phyloP scores from a whole-genome alignment of 352 stramenopile species.

The Phytophthora idaei region DNA sequence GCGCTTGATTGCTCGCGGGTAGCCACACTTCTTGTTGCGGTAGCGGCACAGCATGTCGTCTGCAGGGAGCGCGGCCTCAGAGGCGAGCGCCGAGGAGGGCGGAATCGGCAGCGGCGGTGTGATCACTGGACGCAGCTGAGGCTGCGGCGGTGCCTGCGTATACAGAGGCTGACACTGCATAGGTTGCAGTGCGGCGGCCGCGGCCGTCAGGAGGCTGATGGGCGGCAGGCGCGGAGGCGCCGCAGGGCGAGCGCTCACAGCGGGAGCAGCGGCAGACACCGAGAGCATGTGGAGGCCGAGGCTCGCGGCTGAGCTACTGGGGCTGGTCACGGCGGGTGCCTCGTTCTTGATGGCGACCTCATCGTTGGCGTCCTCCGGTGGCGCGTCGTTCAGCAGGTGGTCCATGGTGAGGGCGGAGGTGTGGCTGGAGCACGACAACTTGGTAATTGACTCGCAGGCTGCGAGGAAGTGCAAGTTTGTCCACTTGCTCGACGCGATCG shows the following conservation, averaged over 20 bases:
- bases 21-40: slow-evolving; percentile 67
- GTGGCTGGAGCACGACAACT: slow-evolving; percentile 30
- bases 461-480: slow-evolving; percentile 14
- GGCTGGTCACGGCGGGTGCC: slow-evolving; percentile 1
- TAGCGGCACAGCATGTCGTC: slow-evolving; percentile 60
- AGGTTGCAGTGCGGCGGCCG: slow-evolving; percentile 42
- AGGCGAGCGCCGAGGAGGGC: neutral
- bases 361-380: slow-evolving; percentile 17
- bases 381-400: slow-evolving; percentile 40
- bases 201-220: slow-evolving; percentile 56
- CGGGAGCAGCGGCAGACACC: neutral
- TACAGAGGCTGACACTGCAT: slow-evolving; percentile 21
- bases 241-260: neutral
- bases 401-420: slow-evolving; percentile 23
- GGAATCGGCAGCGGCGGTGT: neutral
- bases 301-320: slow-evolving; percentile 26
- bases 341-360: slow-evolving; percentile 20
- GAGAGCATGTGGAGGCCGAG: slow-evolving; percentile 43
- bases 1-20: slow-evolving; percentile 66
- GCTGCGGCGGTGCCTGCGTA: neutral
- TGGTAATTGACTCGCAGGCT: slow-evolving; percentile 19
- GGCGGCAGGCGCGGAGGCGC: slow-evolving; percentile 42
- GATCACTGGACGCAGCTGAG: slow-evolving; percentile 13
- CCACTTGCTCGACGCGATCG: slow-evolving; percentile 27
- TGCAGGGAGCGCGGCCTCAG: neutral